Evolutionary conservation across 129 eudicot species (phyloP), one percentile per base, ranked within the genome.

Genomic region (Flaveria sonorensis): DNA sequence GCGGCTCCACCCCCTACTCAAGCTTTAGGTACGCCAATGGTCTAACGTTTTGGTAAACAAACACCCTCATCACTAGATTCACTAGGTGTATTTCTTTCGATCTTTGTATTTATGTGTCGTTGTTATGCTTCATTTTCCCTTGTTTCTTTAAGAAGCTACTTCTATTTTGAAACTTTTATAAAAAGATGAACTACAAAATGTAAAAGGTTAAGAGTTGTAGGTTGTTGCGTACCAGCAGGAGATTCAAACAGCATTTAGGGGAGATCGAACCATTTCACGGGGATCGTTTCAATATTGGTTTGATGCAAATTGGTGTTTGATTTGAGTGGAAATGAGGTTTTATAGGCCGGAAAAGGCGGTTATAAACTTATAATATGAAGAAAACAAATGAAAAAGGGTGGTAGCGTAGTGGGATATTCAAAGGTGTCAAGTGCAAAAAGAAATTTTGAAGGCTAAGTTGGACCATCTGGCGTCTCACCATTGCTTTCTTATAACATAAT

Each of bases 331-430:
- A 40, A 56, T n/a, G 59, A 45, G 65, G 18, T 77, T 77, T 65
- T 77, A 68, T 77, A 77, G 75, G 68, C 56, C 59, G 56, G 13
- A 43, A 53, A 68, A 55, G 80, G 57, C 1, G 40, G 40, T 36
- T 36, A 36, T 30, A 30, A 30, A 30, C 36, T 30, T 30, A 30
- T 36, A 4, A 19, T 50, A 26, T n/a, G 61, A 21, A 21, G 28
- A 75, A 3, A 46, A 20, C 11, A 36, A 69, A 62, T 36, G 30
- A 21, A 76, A 39, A 3, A 13, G 30, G 80, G 47, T 19, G 24
- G 57, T 59, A 43, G 52, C 70, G 69, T 59, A 43, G 63, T 78
- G 71, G 76, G 47, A 57, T 30, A 45, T 47, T 78, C 71, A 70
- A 68, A 39, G 66, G 51, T 32, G 55, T 30, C 40, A 13, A 56